These are phyloP conservation scores for Periconia sp. DNA, from an alignment of 2,329 filamentous ascomycete species.

Conservation along the genomic window DNA sequence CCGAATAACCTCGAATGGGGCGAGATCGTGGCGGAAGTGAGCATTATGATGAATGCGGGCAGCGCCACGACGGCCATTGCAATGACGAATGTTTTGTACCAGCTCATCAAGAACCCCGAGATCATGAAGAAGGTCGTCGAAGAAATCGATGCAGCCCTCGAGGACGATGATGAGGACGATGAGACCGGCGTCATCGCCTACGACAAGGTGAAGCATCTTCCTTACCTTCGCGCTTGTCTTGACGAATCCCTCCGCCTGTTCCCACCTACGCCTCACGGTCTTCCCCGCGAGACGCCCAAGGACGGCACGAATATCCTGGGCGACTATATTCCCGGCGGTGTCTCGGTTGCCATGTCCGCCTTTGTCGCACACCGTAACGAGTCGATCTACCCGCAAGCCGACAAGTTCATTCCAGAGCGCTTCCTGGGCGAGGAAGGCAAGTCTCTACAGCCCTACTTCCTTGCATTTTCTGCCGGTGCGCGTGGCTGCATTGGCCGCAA, in stretches of 20 bases:
- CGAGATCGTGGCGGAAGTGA: slow-evolving; percentile 63
- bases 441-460: slow-evolving; percentile 34
- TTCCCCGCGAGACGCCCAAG: slow-evolving; percentile 42
- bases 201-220: slow-evolving; percentile 39
- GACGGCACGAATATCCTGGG: slow-evolving; percentile 32
- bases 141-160: slow-evolving; percentile 34
- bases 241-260: slow-evolving; percentile 30
- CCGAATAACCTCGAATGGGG: slow-evolving; percentile 61
- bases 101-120: slow-evolving; percentile 57
- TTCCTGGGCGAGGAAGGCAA: slow-evolving; percentile 44
- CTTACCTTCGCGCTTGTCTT: slow-evolving; percentile 49
- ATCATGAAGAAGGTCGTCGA: slow-evolving; percentile 29
- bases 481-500: slow-evolving; percentile 39
- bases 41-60: slow-evolving; percentile 59
- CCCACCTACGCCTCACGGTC: slow-evolving; percentile 23
- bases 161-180: slow-evolving; percentile 33
- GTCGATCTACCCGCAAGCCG: slow-evolving; percentile 35
- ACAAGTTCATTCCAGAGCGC: slow-evolving; percentile 42
- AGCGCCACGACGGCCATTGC: slow-evolving; percentile 60
- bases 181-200: slow-evolving; percentile 31
- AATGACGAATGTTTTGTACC: slow-evolving; percentile 60
- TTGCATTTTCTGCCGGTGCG: slow-evolving; percentile 37
- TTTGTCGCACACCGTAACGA: slow-evolving; percentile 54
- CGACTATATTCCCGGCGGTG: slow-evolving; percentile 33
- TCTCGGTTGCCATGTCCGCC: slow-evolving; percentile 46